These are phyloP conservation scores for Ananas comosus DNA, from an alignment of 176 grass and related monocot species.

Conservation along the genomic window DNA sequence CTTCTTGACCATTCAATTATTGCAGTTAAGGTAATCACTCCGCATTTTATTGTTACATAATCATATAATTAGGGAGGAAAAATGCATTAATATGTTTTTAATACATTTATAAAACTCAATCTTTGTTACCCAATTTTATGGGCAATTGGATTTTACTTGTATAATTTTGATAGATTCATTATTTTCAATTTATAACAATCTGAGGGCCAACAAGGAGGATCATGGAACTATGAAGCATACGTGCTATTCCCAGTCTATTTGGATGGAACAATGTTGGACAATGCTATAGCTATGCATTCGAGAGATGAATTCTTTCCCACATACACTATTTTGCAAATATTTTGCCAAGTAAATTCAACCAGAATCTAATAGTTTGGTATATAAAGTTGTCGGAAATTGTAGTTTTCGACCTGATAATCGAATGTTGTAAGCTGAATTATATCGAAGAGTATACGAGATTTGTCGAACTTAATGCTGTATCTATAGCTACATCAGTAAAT, in stretches of 20 bases:
- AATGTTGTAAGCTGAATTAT: not conserved
- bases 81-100: too few species aligned
- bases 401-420: not conserved
- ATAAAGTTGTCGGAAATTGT: conserved; percentile 2
- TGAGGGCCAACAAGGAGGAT: conserved; percentile 56
- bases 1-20: conserved; percentile 81
- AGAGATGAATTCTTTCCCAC: conserved; percentile 77
- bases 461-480: not conserved
- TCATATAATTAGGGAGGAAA: too few species aligned
- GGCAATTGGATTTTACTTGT: not conserved
- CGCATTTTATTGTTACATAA: too few species aligned
- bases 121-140: too few species aligned
- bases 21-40: conserved; percentile 65
- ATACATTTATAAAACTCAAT: too few species aligned
- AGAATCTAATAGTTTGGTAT: not conserved
- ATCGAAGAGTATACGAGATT: not conserved
- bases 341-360: conserved; percentile 44
- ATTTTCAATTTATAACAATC: conserved; percentile 15
- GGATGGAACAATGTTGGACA: conserved; percentile 87
- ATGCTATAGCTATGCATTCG: conserved; percentile 54
- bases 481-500: too few species aligned
- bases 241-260: conserved; percentile 83
- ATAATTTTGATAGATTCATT: not conserved
- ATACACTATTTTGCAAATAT: conserved; percentile 52
- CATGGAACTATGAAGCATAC: conserved; percentile 83